These are phyloP conservation scores for Claviceps citrina DNA, from an alignment of 2,329 filamentous ascomycete species.

Conservation along the genomic window DNA sequence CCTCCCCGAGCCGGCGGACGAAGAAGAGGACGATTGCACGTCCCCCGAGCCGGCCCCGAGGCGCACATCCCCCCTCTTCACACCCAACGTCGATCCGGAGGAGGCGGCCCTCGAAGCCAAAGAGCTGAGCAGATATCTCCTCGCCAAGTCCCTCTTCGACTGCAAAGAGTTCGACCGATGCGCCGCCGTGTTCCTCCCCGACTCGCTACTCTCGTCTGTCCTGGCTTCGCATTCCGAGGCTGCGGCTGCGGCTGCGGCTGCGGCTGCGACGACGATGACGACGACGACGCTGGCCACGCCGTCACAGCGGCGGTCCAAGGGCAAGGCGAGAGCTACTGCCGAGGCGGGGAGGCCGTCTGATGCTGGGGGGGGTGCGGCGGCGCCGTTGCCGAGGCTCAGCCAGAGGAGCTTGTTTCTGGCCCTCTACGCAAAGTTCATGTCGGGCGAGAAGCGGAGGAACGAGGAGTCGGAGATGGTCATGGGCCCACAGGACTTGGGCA, in stretches of 20 bases:
- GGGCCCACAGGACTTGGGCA: slow-evolving; percentile 77
- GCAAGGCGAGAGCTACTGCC: slow-evolving; percentile 30
- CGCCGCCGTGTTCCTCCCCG: slow-evolving; percentile 74
- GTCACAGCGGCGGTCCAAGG: slow-evolving; percentile 38
- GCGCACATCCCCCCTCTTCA: slow-evolving; percentile 32
- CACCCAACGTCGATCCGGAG: slow-evolving; percentile 47
- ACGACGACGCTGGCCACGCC: too few species aligned
- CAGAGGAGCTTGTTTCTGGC: slow-evolving; percentile 87
- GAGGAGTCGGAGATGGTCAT: slow-evolving; percentile 97
- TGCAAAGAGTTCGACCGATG: slow-evolving; percentile 91
- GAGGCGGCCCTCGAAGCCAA: slow-evolving; percentile 63
- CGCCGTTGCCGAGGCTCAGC: slow-evolving; percentile 45
- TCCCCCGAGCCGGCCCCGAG: slow-evolving; percentile 14
- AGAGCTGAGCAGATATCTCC: slow-evolving; percentile 69
- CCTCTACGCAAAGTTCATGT: slow-evolving; percentile 81
- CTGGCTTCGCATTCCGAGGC: slow-evolving; percentile 33
- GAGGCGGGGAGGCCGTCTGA: slow-evolving; percentile 8
- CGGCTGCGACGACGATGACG: too few species aligned
- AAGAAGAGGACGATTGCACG: slow-evolving; percentile 33
- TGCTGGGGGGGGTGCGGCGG: slow-evolving; percentile 1
- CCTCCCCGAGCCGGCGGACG: slow-evolving; percentile 43
- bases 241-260: too few species aligned
- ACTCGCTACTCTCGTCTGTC: slow-evolving; percentile 56
- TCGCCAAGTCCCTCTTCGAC: slow-evolving; percentile 90
- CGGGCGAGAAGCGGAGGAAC: slow-evolving; percentile 89